Evolutionary conservation across 2,329 filamentous ascomycete genomes (phyloP), one percentile per base, ranked within the genome.

Genomic region (Rhynchosporium agropyri): DNA sequence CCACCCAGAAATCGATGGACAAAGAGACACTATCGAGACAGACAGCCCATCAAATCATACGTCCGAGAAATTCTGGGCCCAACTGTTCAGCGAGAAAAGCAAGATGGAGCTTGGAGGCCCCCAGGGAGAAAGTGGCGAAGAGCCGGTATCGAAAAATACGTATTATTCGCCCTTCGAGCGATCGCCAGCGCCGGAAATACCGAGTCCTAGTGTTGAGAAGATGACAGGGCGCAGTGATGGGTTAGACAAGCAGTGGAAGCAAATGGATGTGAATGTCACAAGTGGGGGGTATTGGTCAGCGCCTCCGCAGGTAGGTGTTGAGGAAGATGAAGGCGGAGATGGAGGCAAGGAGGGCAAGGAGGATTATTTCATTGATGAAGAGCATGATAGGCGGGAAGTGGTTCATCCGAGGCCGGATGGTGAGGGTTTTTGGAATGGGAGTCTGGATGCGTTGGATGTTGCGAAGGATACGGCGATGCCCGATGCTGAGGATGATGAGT

Each of bases 1-100:
- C n/a, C 20, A 20, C 20, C 20, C 20, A 20, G 20, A 20, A 20
- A 20, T 1, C 1, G 43, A 46, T 1, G n/a, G 26, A 28, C 43
- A 46, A 3, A 28, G 15, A 46, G 43, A 46, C 1, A 40, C 6
- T 5, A 20, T n/a, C 5, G 29, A 40, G 28, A 20, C 33, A 13
- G 9, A 36, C 50, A 40, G 33, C 28, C 36, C 51, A 4, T 8
- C 8, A 2, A 54, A 54, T 20, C 33, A 1, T 12, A 42, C 51
- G 6, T 54, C 51, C 9, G 36, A 54, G 12, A 38, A 54, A 40
- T 54, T 54, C 51, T 54, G 51, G 51, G 20, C 33, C 3, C 51
- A 54, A 26, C 36, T 54, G 1, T 13, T 54, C 36, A 12, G 36
- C 20, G 33, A 40, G 28, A 38, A 38, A 15, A 46, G 6, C 4